These are phyloP conservation scores for Verticillium longisporum DNA, from an alignment of 2,329 filamentous ascomycete genomes.

Conservation along the genomic window DNA sequence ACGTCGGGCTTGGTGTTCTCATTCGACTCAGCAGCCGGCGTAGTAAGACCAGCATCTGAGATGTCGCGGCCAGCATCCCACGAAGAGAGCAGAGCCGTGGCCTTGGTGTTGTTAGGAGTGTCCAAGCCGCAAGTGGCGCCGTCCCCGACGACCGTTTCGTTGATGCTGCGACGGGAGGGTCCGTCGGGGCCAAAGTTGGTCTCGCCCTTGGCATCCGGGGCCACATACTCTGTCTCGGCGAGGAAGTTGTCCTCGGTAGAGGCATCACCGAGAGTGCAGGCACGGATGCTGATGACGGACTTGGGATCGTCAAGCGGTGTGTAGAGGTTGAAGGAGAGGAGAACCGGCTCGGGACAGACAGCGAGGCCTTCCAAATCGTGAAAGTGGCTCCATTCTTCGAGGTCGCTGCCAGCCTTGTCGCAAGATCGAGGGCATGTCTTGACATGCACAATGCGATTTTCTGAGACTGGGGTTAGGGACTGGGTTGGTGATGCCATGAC, in stretches of 20 bases:
- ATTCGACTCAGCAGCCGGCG: not conserved
- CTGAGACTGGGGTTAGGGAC: too few species aligned
- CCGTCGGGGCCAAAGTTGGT: not conserved
- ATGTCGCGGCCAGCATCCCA: not conserved
- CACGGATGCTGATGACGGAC: slow-evolving; percentile 2
- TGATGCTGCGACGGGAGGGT: not conserved
- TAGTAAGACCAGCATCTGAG: not conserved
- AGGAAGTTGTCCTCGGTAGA: slow-evolving; percentile 2
- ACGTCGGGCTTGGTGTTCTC: not conserved
- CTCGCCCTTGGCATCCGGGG: slow-evolving; percentile 3
- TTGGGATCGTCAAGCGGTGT: not conserved
- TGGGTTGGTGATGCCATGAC: too few species aligned
- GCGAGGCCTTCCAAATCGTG: not conserved
- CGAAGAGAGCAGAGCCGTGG: not conserved
- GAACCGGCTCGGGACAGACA: slow-evolving; percentile 2
- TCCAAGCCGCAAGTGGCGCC: not conserved
- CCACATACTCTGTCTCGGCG: slow-evolving; percentile 1
- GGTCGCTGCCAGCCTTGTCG: not conserved
- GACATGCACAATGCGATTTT: not conserved
- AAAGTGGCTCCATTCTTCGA: not conserved
- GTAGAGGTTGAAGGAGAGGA: slow-evolving; percentile 5
- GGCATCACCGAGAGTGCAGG: slow-evolving; percentile 5
- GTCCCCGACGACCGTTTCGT: not conserved
- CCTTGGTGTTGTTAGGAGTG: not conserved
- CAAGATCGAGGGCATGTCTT: not conserved